These are phyloP conservation scores for Urochloa ruziziensis DNA, from an alignment of 176 grass and related monocot species.

Conservation along the genomic window DNA sequence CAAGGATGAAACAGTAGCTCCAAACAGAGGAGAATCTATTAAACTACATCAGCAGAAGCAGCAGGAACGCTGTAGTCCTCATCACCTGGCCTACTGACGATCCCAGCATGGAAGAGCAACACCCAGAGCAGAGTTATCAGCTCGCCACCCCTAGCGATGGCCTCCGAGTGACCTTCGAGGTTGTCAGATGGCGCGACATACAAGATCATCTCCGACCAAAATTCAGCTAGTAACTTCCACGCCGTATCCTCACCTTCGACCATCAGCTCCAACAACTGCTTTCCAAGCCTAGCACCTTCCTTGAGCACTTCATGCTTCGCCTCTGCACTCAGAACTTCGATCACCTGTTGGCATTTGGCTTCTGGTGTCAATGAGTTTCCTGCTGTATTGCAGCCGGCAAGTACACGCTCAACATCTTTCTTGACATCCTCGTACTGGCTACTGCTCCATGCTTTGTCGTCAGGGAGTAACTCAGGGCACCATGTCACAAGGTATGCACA, in stretches of 20 bases:
- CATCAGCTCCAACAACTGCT: neutral
- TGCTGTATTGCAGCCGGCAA: neutral
- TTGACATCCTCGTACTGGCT: neutral
- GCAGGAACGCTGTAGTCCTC: no score
- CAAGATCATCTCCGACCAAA: conserved; percentile 20
- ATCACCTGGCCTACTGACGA: neutral
- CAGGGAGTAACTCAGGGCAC: conserved; percentile 1
- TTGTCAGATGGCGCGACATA: neutral
- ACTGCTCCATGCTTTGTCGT: neutral
- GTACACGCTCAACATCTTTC: neutral
- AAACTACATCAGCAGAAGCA: neutral
- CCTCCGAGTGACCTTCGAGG: neutral
- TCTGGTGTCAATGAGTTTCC: neutral
- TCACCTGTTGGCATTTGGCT: neutral
- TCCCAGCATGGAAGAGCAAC: neutral
- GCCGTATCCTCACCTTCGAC: neutral
- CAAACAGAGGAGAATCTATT: neutral
- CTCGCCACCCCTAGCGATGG: conserved; percentile 7
- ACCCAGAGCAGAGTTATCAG: conserved; percentile 26
- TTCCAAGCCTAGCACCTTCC: neutral
- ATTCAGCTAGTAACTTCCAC: neutral
- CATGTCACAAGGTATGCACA: neutral
- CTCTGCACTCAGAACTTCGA: neutral
- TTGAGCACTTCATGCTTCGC: neutral
- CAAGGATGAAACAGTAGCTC: no score